Base-by-base conservation (phyloP, 2,329 filamentous ascomycete species). In the Myriosclerotinia scirpicola region DNA sequence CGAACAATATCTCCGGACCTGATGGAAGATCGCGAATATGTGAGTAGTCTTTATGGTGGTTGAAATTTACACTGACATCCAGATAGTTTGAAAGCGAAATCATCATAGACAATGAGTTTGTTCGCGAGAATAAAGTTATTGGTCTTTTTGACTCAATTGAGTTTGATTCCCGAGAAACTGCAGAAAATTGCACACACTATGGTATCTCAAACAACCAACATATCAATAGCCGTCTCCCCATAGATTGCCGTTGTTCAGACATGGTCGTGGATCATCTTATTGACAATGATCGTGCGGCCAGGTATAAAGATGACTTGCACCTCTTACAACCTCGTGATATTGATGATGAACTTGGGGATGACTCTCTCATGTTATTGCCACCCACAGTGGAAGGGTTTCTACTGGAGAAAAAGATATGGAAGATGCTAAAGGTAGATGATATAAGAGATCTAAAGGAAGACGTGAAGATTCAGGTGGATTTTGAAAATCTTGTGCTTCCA, bases 111-210 rank as follows among this genome's bases (percentile, higher is more conserved):
- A 54, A 12, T 11, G 7, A 59, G n/a, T 11, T 17, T 1, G 20
- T 34, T 2, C 36, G 2, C n/a, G 46, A 54, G 5, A 22, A 61
- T 5, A 66, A 46, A 54, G 26, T 38, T 14, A 48, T 66, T 26
- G 64, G 64, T 34, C 12, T 53, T 17, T 61, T 66, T 12, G 26
- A 46, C 3, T 12, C 22, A 36, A 53, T 66, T 22, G 36, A 66
- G 2, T 34, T 30, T 6, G 64, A 61, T 44, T 17, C 26, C 14
- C 17, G 44, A 9, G 54, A 65, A 48, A 40, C 34, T 3, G 30
- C 54, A 15, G 54, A 59, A 5, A 22, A 34, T 1, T 59, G 53
- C 15, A 42, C 22, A 8, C 54, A 59, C 9, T 40, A 22, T 30
- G 40, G n/a, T 3, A 6, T 59, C 6, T 15, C 26, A 6, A 65